Percentiles rank a stretch among this genome's conserved stretches.
Evolutionary conservation across 768 basidiomycete species (phyloP).

Genomic region (Podaxis sp.): DNA sequence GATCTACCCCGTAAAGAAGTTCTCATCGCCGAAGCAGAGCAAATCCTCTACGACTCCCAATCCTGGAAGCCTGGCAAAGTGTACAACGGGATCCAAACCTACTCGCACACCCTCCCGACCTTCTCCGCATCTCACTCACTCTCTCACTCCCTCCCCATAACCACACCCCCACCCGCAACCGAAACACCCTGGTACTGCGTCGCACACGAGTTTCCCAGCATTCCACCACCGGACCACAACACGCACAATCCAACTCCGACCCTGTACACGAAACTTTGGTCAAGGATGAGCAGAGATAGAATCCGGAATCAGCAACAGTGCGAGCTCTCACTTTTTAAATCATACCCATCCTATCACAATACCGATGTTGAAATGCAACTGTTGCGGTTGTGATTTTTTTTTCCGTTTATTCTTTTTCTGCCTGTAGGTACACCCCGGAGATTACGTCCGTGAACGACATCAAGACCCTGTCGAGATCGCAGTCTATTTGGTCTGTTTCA

Average conservation of each 20-base stretch:
- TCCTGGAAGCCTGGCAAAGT: slow-evolving; percentile 54
- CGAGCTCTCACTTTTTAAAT: slow-evolving; percentile 13
- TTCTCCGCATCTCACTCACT: slow-evolving; percentile 29
- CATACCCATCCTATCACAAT: not conserved
- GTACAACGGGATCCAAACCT: slow-evolving; percentile 42
- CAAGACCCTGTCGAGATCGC: slow-evolving; percentile 49
- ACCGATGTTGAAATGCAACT: not conserved
- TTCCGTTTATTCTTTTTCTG: not conserved
- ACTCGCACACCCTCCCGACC: slow-evolving; percentile 30
- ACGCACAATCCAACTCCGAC: slow-evolving; percentile 34
- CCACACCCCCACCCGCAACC: not conserved
- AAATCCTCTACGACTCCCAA: slow-evolving; percentile 41
- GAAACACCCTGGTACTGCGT: slow-evolving; percentile 45
- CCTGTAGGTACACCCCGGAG: slow-evolving; percentile 45
- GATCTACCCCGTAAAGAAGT: slow-evolving; percentile 49
- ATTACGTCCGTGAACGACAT: slow-evolving; percentile 54
- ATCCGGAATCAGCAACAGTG: slow-evolving; percentile 55
- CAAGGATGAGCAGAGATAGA: slow-evolving; percentile 50
- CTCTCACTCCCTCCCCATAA: not conserved
- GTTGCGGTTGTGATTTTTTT: not conserved
- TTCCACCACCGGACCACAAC: not conserved
- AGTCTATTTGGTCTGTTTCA: slow-evolving; percentile 57
- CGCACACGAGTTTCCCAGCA: slow-evolving; percentile 40
- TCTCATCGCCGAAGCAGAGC: slow-evolving; percentile 41
- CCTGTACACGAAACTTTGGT: slow-evolving; percentile 60